Conservation (phyloP, 257 asterid species). For the Ligustrum vulgare region DNA sequence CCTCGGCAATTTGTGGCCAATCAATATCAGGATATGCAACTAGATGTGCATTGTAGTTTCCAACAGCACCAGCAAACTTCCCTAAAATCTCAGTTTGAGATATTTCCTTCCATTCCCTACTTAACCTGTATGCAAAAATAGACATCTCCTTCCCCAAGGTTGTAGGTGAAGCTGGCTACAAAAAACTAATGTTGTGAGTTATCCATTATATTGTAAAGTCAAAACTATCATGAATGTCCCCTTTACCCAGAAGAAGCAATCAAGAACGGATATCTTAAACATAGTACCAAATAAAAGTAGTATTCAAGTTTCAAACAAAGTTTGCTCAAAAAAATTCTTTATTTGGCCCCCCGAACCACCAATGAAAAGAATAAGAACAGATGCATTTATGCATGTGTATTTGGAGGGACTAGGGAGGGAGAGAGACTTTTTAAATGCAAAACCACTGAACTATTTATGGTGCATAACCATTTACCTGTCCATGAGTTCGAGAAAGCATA, state of each 20-base stretch:
- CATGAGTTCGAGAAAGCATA: slow-evolving; percentile 65
- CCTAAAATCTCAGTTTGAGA: slow-evolving; percentile 43
- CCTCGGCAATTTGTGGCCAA: slow-evolving; percentile 55
- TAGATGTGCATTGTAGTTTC: slow-evolving; percentile 61
- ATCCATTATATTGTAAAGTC: background rate
- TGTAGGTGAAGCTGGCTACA: slow-evolving; percentile 64
- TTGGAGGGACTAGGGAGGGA: background rate
- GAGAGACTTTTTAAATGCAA: background rate
- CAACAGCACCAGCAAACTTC: slow-evolving; percentile 76
- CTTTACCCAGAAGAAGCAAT: too few species aligned
- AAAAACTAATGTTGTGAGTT: background rate
- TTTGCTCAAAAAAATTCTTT: too few species aligned
- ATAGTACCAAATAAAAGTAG: too few species aligned
- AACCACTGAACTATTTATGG: background rate
- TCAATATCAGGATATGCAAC: slow-evolving; percentile 58
- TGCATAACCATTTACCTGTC: slow-evolving; percentile 40
- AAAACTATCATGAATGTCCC: too few species aligned
- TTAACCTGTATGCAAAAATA: slow-evolving; percentile 50
- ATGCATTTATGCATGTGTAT: background rate
- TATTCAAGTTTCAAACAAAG: too few species aligned
- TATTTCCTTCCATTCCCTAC: slow-evolving; percentile 36
- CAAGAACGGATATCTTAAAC: too few species aligned
- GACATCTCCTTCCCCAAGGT: slow-evolving; percentile 72
- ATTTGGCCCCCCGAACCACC: too few species aligned
- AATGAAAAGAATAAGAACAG: too few species aligned